A percentile compares a stretch with the other conserved stretches of the same genome.
phyloP scores from a whole-genome alignment of 2,329 filamentous ascomycete species.

The Thelonectria blattea region DNA sequence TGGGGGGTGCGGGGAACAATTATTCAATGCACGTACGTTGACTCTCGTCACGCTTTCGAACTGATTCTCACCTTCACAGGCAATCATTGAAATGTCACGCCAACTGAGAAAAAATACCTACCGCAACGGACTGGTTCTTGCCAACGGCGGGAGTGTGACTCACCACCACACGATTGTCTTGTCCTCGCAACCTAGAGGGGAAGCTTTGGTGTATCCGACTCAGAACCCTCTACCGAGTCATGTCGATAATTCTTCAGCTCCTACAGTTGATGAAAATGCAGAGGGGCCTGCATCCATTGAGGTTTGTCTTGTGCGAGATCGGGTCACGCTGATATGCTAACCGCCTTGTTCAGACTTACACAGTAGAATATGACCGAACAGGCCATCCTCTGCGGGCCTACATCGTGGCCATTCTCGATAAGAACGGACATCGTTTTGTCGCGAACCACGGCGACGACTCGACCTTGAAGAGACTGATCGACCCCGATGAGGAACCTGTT shows the following conservation, averaged over 20 bases:
- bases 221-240: constrained; percentile 5
- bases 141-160: constrained; percentile 69
- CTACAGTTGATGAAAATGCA: constrained; percentile 25
- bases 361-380: constrained; percentile 39
- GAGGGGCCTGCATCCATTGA: constrained; percentile 35
- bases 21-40: constrained; percentile 68
- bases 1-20: constrained; percentile 74
- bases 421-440: constrained; percentile 34
- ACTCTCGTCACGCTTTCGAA: too few species aligned
- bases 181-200: constrained; percentile 49
- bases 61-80: constrained; percentile 15
- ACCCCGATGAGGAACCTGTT: constrained; percentile 24
- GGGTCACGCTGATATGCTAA: not conserved
- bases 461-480: constrained; percentile 28
- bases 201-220: constrained; percentile 19
- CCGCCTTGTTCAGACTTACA: constrained; percentile 36
- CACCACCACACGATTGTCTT: constrained; percentile 69
- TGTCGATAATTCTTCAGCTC: constrained; percentile 11
- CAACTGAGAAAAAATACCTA: constrained; percentile 54
- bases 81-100: constrained; percentile 61
- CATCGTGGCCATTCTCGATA: constrained; percentile 31
- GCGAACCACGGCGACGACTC: constrained; percentile 36
- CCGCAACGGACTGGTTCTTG: constrained; percentile 63
- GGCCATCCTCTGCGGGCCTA: constrained; percentile 25
- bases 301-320: constrained; percentile 14